Evolutionary conservation across 306 rosid species (phyloP).

Genomic region (Lupinus albus): DNA sequence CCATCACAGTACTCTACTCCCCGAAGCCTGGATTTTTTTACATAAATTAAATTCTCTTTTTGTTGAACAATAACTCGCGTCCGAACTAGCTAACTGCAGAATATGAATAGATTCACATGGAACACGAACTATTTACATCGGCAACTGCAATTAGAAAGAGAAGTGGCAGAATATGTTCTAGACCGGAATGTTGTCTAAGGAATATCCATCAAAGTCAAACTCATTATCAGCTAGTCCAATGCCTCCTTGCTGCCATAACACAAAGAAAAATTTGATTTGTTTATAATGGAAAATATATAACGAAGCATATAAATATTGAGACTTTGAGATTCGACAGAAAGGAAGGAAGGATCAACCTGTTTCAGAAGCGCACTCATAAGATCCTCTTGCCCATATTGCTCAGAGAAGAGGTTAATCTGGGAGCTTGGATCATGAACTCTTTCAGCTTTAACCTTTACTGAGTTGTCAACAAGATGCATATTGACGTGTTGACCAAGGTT

Average conservation of each 20-base stretch:
- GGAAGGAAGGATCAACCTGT: conserved; percentile 66
- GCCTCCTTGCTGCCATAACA: conserved; percentile 69
- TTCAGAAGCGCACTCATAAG: conserved; percentile 86
- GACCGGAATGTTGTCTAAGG: conserved; percentile 75
- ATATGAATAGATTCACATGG: conserved; percentile 40
- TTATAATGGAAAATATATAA: conserved; percentile 2
- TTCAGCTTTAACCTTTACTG: conserved; percentile 67
- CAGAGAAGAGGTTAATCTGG: conserved; percentile 53
- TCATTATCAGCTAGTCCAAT: conserved; percentile 62
- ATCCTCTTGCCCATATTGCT: conserved; percentile 83
- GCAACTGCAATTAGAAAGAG: conserved; percentile 49
- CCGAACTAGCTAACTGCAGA: conserved; percentile 49
- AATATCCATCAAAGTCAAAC: conserved; percentile 84
- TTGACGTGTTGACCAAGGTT: conserved; percentile 53
- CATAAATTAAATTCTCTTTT: conserved; percentile 42
- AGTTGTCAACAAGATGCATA: conserved; percentile 48
- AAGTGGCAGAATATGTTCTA: conserved; percentile 46
- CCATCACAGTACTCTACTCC: conserved; percentile 45
- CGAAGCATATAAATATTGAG: conserved; percentile 6
- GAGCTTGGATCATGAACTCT: conserved; percentile 46
- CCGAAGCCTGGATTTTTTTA: conserved; percentile 43
- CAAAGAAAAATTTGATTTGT: conserved; percentile 4
- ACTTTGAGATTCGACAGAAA: not conserved
- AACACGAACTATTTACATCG: conserved; percentile 67
- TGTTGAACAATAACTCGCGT: conserved; percentile 41